Evolutionary conservation across 1,139 yeast genomes (phyloP), one percentile per base, ranked within the genome.

Genomic region (Geotrichum europaeum): DNA sequence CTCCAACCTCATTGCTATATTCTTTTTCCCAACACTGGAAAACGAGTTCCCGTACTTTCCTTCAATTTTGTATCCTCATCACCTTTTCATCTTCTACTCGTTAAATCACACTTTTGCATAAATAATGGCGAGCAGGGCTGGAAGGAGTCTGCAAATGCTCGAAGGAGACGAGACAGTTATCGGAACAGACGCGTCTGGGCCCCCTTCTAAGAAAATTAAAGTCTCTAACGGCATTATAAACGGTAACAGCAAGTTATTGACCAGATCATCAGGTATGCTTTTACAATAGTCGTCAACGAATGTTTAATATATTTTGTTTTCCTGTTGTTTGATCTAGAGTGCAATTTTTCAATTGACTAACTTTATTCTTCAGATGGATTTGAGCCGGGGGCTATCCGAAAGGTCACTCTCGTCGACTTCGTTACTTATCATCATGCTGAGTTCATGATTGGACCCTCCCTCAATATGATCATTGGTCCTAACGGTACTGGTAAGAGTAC

Each of bases 401-500:
- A 82, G 53, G 85, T 91, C 36, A 80, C 78, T 61, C 81, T 91
- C 62, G 75, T 74, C 63, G 89, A 92, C 73, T 92, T 92, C 76
- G 91, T 95, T 68, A 90, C 97, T 0, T 92, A 92, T 70, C 75
- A 85, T 2, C 77, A 83, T 61, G 88, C 94, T 0, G 94, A 88
- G 70, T 92, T 90, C 72, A 78, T 79, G 53, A 79, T 92, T 58
- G 89, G 96, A 0, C 97, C 98, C 0, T 80, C 86, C 2, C 78
- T 95, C 70, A 95, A 95, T 72, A 84, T 95, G 89, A 88, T 95
- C 62, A 88, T 94, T 60, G 99, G 98, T 0, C 98, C 99, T 6
- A 95, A 95, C 71, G 99, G 99, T 49, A 85, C 97, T 0, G 99
- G 99, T 6, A 95, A 95, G 71, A 86, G 95, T 56, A 90, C 99